Evolutionary conservation across 257 asterid genomes (phyloP).

Genomic region (Solanum chiquidenum): DNA sequence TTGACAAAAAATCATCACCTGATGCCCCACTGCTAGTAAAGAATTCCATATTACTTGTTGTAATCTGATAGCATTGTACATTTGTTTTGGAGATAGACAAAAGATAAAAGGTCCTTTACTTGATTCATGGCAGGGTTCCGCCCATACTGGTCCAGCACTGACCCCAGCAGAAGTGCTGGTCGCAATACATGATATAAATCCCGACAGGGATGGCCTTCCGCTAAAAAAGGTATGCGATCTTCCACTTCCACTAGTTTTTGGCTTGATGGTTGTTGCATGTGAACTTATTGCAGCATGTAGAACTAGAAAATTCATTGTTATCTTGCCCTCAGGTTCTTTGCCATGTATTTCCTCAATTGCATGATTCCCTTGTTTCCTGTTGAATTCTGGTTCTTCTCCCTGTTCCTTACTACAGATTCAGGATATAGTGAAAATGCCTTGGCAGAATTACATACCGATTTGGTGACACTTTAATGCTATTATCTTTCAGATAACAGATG

Average conservation of each 20-base stretch:
- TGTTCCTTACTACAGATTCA: background rate
- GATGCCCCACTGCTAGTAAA: background rate
- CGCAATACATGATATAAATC: conserved; percentile 89
- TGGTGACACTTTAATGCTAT: background rate
- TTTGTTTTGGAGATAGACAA: background rate
- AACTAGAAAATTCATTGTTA: background rate
- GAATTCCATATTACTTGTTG: background rate
- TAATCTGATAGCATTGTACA: background rate
- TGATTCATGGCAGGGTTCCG: conserved; percentile 65
- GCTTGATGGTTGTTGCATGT: background rate
- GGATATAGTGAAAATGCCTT: background rate
- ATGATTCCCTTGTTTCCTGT: background rate
- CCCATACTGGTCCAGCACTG: conserved; percentile 95
- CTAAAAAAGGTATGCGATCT: conserved; percentile 67
- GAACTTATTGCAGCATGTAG: background rate
- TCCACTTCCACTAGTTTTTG: background rate
- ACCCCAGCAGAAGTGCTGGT: conserved; percentile 97
- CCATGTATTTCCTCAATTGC: background rate
- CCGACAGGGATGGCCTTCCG: conserved; percentile 81
- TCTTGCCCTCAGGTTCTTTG: background rate
- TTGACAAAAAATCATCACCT: background rate
- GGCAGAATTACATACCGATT: background rate
- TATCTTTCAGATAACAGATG: conserved; percentile 73
- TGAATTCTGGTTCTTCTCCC: background rate
- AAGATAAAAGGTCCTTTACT: conserved; percentile 1